Evolutionary conservation across 805 yeast genomes (phyloP), one percentile per base, ranked within the genome.

Genomic region (Pichia manshurica): DNA sequence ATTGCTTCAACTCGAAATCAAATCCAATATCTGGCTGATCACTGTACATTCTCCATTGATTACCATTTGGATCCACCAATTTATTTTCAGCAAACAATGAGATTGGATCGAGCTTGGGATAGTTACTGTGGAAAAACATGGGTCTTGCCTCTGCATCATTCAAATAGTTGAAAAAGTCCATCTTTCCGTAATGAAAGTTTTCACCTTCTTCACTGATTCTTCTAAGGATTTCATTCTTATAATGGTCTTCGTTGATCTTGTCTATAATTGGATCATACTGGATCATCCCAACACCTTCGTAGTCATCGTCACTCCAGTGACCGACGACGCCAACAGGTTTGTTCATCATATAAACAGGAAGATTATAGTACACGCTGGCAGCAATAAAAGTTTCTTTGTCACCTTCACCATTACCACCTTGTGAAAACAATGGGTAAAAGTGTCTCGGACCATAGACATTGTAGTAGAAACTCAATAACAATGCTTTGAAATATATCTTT

Each of bases 1-100:
- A 81, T 55, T 79, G 82, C 19, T 71, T 69, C 41, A 73, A 61
- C 58, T 82, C 87, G 57, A 80, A 79, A 61, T 82, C 86, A 54
- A 73, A 77, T 15, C 55, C 56, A 13, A 65, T 44, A 12, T 62
- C 58, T 12, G 56, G 51, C 44, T 65, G 66, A 49, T 59, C 65
- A 31, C 48, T 42, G 51, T 62, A 66, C 53, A 64, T 51, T 43
- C 69, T 56, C 19, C 56, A 49, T 17, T 61, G 53, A n/a, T 52
- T 35, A 15, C 54, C 55, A 4, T 45, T 42, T 8, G 55, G 47
- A 37, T 59, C 51, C 36, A 55, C 52, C 16, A 63, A 40, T 31
- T 71, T 70, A 10, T 71, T 70, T 8, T 68, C 69, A 21, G 59
- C 56, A 49, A 70, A 68, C 48, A 66, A 44, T 4, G 47, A 49